Base-by-base conservation (phyloP, 176 grass and related monocot species). In the Oryza australiensis region DNA sequence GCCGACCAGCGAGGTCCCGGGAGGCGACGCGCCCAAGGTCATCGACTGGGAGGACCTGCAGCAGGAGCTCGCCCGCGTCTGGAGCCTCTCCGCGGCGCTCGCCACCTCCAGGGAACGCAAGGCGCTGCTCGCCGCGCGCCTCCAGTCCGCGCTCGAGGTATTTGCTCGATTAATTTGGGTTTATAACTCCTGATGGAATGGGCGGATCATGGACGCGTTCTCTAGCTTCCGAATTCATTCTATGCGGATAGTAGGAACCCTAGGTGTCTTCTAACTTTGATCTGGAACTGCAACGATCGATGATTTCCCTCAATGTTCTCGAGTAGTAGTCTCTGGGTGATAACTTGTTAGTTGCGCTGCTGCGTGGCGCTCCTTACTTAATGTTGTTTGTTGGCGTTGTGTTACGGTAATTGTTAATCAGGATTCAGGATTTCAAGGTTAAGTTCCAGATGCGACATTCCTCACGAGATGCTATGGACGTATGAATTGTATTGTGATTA, bases 31-130 rank as follows among this genome's bases (percentile, higher is more conserved):
- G 15, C 95, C 95, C 68, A 91, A 89, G 82, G 83, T 95, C 66
- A 22, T 93, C 70, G 90, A 89, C 72, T 98, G 90, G 90, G 93
- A 94, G 60, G 96, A 99, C 68, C 89, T 98, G 69, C 92, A 93
- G 87, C 90, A 98, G 85, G 96, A 98, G 71, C 90, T 99, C 46
- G 93, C 92, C 5, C 89, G 88, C 29, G 80, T 95, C 74, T 95
- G 86, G 86, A 94, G 96, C 83, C 90, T 95, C 73, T 91, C 93
- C 41, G 42, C 82, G 2, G 88, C 93, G 60, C 77, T 90, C 38
- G 77, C 67, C 4, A 2, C 85, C 3, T 83, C 73, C 37, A 85
- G 82, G 85, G 90, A 90, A 38, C 84, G 90, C 82, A 98, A 91
- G 86, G 85, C 82, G 14, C 49, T 20, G 8, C 82, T 98, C 67